A percentile compares a stretch with the other conserved stretches of the same genome.
These are phyloP conservation scores for Gossypium lobatum DNA, from an alignment of 441 rosid species.

Conservation along the genomic window DNA sequence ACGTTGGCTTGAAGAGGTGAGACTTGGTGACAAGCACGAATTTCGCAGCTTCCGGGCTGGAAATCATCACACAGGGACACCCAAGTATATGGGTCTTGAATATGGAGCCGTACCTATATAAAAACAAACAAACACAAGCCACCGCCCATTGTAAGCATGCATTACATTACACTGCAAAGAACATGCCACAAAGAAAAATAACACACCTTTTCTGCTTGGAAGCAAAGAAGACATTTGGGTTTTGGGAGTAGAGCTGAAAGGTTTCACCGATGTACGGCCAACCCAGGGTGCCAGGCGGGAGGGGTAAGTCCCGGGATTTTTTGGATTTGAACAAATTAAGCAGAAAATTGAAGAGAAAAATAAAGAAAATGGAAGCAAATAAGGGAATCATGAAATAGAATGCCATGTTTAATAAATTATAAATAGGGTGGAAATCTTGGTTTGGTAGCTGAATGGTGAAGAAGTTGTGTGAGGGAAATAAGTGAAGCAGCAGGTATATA, in stretches of 20 bases:
- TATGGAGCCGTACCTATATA: slow-evolving; percentile 61
- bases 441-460: background rate
- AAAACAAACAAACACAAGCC: background rate
- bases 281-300: slow-evolving; percentile 90
- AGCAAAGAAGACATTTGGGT: slow-evolving; percentile 91
- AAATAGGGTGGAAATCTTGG: background rate
- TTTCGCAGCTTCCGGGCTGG: slow-evolving; percentile 89
- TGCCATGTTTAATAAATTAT: slow-evolving; percentile 30
- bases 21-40: slow-evolving; percentile 73
- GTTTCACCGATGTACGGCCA: slow-evolving; percentile 95
- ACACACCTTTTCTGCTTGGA: slow-evolving; percentile 55
- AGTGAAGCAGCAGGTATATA: slow-evolving; percentile 21
- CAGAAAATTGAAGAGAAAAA: slow-evolving; percentile 30
- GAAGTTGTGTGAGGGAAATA: slow-evolving; percentile 17
- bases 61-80: slow-evolving; percentile 93
- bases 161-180: background rate
- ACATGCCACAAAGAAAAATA: background rate
- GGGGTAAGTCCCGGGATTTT: slow-evolving; percentile 36
- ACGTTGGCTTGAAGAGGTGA: slow-evolving; percentile 91
- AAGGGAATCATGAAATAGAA: slow-evolving; percentile 22
- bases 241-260: slow-evolving; percentile 86
- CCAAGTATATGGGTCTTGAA: slow-evolving; percentile 91
- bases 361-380: slow-evolving; percentile 24
- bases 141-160: background rate
- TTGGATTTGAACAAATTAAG: slow-evolving; percentile 23